Base-by-base conservation (phyloP, 257 asterid species). In the Thymus quinquecostatus region DNA sequence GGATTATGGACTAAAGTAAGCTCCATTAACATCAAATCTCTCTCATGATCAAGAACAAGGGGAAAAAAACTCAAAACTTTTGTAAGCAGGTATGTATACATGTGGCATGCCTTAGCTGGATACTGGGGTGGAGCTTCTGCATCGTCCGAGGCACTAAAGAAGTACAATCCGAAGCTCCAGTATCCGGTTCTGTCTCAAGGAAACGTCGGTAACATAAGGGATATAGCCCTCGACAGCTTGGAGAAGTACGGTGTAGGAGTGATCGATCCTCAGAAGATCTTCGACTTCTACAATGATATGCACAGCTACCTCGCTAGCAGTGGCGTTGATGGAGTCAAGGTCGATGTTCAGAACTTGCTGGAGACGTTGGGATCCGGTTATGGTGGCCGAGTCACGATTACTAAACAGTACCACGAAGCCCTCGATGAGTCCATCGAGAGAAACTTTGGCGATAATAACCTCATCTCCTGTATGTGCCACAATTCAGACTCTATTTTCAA, bases 281-380 rank as follows among this genome's bases (percentile, higher is more conserved):
- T 60, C 54, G 84, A 87, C 64, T 91, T 89, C 58, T 91, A 84
- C 82, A 81, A 87, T 27, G 92, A 91, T 44, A 82, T 89, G 75
- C 96, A 91, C 54, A 68, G 86, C 72, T 91, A 89, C 76, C 87
- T 91, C 3, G 85, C 88, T 1, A 56, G 71, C 12, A 47, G 85
- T 59, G 96, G 96, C 2, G 86, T 82, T 3, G 96, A 91, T 64
- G 97, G 96, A 2, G 95, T 89, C 3, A 91, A 91, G 74, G 96
- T 91, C 28, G 97, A 91, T 49, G 95, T 86, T 21, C 97, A 91
- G 55, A 84, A 83, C 54, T 60, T 89, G 60, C 3, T 91, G 2
- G 91, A 79, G 50, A 84, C 96, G 0, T 60, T 89, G 27, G 89
- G 95, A 1, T 63, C 83, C 0, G 88, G 89, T 8, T 55, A 73